phyloP scores from a whole-genome alignment of 2,329 filamentous ascomycete genomes.

The Fusarium annulatum region DNA sequence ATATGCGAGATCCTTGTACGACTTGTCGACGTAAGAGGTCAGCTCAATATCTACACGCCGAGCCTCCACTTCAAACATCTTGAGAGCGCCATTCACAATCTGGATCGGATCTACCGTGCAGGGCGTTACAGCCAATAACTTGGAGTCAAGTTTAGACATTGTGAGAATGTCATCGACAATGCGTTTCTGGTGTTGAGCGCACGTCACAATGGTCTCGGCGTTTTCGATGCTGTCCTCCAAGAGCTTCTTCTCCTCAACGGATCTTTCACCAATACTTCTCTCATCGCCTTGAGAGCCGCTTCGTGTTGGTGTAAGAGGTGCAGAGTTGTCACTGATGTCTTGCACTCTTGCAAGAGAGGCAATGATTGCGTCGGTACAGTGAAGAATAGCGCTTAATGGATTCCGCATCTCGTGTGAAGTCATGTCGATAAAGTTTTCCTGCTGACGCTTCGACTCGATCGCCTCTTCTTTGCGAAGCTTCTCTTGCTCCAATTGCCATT shows the following conservation, averaged over 20 bases:
- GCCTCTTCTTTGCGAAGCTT: conserved; percentile 64
- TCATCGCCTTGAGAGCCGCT: conserved; percentile 12
- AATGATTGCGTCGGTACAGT: conserved; percentile 78
- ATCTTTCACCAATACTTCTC: conserved; percentile 19
- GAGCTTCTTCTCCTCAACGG: conserved; percentile 56
- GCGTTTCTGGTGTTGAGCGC: conserved; percentile 82
- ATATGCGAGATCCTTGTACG: conserved; percentile 66
- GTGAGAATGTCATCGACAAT: conserved; percentile 82
- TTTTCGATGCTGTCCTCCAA: conserved; percentile 74
- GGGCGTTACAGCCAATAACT: conserved; percentile 77
- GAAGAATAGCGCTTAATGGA: conserved; percentile 77
- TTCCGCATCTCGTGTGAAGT: conserved; percentile 79
- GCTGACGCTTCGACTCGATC: conserved; percentile 71
- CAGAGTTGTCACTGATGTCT: conserved; percentile 49
- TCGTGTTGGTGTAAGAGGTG: conserved; percentile 41
- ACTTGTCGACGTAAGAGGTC: conserved; percentile 70
- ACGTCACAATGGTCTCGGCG: conserved; percentile 80
- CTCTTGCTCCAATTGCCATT: conserved; percentile 63
- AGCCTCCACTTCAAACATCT: conserved; percentile 83
- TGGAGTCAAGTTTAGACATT: conserved; percentile 80
- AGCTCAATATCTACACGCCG: conserved; percentile 76
- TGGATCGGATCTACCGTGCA: conserved; percentile 74
- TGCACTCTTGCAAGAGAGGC: conserved; percentile 59
- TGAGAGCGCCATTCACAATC: conserved; percentile 74
- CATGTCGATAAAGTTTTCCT: conserved; percentile 86